Percentiles rank a stretch among this genome's conserved stretches.
Evolutionary conservation across 306 rosid genomes (phyloP).

Genomic region (Geum urbanum): DNA sequence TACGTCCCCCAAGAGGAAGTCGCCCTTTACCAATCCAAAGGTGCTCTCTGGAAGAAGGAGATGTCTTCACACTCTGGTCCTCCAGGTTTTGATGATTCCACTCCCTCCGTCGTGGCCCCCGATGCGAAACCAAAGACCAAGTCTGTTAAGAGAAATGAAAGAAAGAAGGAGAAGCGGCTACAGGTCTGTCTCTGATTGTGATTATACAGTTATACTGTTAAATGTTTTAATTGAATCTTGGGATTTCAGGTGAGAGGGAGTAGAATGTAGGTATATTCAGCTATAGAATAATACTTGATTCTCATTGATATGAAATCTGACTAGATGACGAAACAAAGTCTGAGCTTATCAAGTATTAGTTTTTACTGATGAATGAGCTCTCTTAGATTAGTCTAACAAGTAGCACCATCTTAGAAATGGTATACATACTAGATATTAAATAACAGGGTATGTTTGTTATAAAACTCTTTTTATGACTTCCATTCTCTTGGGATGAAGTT

Average conservation of each 20-base stretch:
- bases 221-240: no score
- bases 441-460: background rate
- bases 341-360: background rate
- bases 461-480: background rate
- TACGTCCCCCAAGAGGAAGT: slow-evolving; percentile 86
- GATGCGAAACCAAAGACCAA: slow-evolving; percentile 73
- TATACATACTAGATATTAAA: background rate
- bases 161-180: slow-evolving; percentile 86
- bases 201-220: no score
- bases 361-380: background rate
- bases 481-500: background rate
- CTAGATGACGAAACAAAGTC: background rate
- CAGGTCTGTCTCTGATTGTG: slow-evolving; percentile 43
- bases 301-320: background rate
- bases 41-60: slow-evolving; percentile 72
- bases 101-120: background rate
- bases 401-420: background rate
- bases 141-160: slow-evolving; percentile 79
- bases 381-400: background rate
- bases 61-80: slow-evolving; percentile 65
- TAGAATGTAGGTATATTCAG: background rate
- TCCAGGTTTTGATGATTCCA: slow-evolving; percentile 66
- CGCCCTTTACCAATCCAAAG: slow-evolving; percentile 79
- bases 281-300: background rate
- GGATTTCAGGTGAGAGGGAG: no score